Evolutionary conservation across 495 filamentous ascomycete species (phyloP), one percentile per base, ranked within the genome.

Genomic region (Penicillium malachiteum): DNA sequence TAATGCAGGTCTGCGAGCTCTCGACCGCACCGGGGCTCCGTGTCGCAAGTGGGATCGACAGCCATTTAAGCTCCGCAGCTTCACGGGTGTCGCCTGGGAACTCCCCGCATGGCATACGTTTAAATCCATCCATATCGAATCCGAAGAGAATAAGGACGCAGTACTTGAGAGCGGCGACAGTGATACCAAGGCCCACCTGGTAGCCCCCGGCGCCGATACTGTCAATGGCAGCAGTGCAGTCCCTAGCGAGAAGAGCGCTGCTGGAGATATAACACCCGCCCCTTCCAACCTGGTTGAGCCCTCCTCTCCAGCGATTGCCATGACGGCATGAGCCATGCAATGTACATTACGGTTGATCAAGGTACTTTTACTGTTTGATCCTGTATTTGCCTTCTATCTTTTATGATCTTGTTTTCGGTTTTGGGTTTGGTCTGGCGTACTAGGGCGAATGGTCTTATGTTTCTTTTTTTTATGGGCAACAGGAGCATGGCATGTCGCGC

Each of bases 1-100:
- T 78, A 98, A 98, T 66, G 94, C 95, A 47, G 89, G 90, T 50
- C 85, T 98, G 33, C 89, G 94, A 47, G 95, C 94, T 5, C 84
- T 98, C 41, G 94, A 98, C 70, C 87, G 93, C 38, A 87, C 85
- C 1, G 90, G 92, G 44, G 87, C 92, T 55, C 90, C 93, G 2
- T 97, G 93, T 66, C 88, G 95, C 54, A 92, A 87, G 65, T 98
- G 94, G 94, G 76, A 84, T 60, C 89, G 85, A 68, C 89, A 89
- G 48, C 83, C 84, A 21, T 84, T 97, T 59, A 84, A 81, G 47
- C 71, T 98, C 52, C 94, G 96, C 79, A 94, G 86, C 63, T 98
- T 98, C 69, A 98, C 94, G 3, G 95, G 95, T 32, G 80, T 91
- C 12, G 67, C 81, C 32, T 97, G 94, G 94, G 81, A 88, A 54